Percentiles rank a stretch among this genome's conserved stretches.
These are phyloP conservation scores for Linnemannia exigua DNA, from an alignment of 192 early-diverging fungal species.

Conservation along the genomic window DNA sequence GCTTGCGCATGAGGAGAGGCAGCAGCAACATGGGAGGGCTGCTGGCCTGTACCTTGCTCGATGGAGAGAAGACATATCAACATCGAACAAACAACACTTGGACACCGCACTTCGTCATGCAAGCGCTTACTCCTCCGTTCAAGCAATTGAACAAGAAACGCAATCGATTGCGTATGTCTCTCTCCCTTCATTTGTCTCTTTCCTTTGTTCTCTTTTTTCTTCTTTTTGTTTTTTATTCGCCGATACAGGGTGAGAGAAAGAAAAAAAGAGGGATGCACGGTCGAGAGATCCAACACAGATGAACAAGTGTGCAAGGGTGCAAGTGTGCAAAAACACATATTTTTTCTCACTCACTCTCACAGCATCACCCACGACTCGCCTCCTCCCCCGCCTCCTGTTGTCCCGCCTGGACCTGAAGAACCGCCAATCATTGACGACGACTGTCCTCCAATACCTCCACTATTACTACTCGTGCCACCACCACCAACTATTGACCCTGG, in stretches of 20 bases:
- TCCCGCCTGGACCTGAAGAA: background rate
- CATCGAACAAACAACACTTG: background rate
- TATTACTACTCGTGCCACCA: background rate
- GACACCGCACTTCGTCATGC: background rate
- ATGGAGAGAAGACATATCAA: too few species aligned
- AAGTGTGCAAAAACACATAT: too few species aligned
- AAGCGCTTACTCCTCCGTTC: background rate
- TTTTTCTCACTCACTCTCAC: background rate
- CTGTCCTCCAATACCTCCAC: constrained; percentile 8
- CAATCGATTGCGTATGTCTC: background rate
- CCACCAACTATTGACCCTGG: constrained; percentile 10
- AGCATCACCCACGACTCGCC: constrained; percentile 22
- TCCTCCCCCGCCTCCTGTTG: constrained; percentile 1
- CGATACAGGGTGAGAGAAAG: background rate
- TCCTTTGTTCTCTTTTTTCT: background rate
- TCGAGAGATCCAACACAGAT: background rate
- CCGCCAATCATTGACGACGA: background rate
- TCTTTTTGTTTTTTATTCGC: background rate
- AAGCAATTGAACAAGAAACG: background rate
- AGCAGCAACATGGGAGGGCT: too few species aligned
- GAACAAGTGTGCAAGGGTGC: background rate
- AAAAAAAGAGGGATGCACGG: background rate
- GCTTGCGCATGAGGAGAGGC: background rate
- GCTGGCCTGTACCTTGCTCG: too few species aligned
- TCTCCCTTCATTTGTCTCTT: background rate